Conservation (phyloP, 441 rosid species). For the Aquilaria agallochum region DNA sequence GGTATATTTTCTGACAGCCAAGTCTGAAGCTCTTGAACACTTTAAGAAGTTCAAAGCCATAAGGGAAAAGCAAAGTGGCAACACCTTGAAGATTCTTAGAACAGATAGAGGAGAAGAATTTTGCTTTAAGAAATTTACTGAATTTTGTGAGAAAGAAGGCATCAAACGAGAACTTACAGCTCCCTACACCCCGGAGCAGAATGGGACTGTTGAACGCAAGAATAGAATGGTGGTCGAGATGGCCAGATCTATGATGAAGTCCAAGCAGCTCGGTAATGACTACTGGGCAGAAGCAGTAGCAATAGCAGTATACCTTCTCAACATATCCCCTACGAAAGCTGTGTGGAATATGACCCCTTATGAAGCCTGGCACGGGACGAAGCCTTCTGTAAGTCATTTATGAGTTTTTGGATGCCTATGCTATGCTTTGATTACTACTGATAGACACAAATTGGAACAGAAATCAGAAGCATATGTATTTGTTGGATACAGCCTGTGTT, state of each 20-base stretch:
- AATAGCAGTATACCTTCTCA: no score
- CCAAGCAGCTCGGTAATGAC: neutral
- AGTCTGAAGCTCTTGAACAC: constrained; percentile 4
- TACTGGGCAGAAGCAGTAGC: constrained; percentile 5
- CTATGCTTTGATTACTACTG: no score
- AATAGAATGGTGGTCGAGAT: constrained; percentile 2
- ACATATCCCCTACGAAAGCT: no score
- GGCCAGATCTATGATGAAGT: constrained; percentile 2
- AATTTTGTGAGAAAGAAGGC: no score
- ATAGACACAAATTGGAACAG: no score
- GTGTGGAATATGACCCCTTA: no score
- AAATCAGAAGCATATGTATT: neutral
- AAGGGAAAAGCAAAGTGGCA: constrained; percentile 1
- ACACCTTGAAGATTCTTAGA: neutral
- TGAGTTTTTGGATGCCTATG: no score
- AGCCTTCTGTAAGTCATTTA: no score
- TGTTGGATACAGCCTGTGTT: neutral
- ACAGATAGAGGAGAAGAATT: no score
- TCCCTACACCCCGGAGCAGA: constrained; percentile 7
- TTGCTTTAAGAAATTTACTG: no score
- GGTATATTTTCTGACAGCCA: constrained; percentile 6
- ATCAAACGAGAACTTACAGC: no score
- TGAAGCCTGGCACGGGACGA: no score
- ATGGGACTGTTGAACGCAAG: constrained; percentile 4
- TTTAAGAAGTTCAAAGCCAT: constrained; percentile 12